Evolutionary conservation across 2,329 filamentous ascomycete species (phyloP).

Genomic region (Rhexocercosporidium sp.): DNA sequence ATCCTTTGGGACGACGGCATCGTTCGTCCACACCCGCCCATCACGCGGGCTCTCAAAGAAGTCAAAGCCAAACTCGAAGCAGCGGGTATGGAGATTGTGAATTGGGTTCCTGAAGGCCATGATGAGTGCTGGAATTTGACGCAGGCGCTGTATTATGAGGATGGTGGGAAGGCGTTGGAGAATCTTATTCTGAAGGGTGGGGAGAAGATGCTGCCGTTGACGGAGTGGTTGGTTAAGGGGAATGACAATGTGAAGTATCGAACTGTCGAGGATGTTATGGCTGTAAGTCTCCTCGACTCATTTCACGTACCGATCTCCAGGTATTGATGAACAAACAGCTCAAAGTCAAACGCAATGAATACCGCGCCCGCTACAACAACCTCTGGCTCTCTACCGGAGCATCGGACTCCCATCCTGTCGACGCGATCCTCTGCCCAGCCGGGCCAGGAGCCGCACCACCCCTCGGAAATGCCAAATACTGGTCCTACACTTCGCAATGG

Average conservation of each 20-base stretch:
- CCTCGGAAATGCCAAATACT: slow-evolving; percentile 55
- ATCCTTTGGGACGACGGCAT: slow-evolving; percentile 34
- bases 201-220: slow-evolving; percentile 28
- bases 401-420: slow-evolving; percentile 37
- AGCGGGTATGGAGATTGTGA: slow-evolving; percentile 28
- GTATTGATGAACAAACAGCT: slow-evolving; percentile 16
- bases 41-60: slow-evolving; percentile 30
- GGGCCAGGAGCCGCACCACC: slow-evolving; percentile 58
- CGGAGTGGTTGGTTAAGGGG: slow-evolving; percentile 34
- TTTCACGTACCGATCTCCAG: neutral
- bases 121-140: slow-evolving; percentile 31
- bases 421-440: slow-evolving; percentile 65
- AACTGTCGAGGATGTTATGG: slow-evolving; percentile 29
- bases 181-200: slow-evolving; percentile 23
- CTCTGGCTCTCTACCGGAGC: slow-evolving; percentile 32
- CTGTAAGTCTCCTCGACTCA: slow-evolving; percentile 13
- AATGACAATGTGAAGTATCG: slow-evolving; percentile 32
- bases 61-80: slow-evolving; percentile 15
- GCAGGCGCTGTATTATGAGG: slow-evolving; percentile 32
- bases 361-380: slow-evolving; percentile 25
- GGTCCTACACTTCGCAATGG: slow-evolving; percentile 69
- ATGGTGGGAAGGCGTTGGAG: slow-evolving; percentile 28
- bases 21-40: slow-evolving; percentile 29
- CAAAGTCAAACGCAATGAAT: slow-evolving; percentile 45
- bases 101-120: slow-evolving; percentile 33